These are phyloP conservation scores for Calonectria hongkongensis DNA, from an alignment of 2,329 filamentous ascomycete genomes.

Conservation along the genomic window DNA sequence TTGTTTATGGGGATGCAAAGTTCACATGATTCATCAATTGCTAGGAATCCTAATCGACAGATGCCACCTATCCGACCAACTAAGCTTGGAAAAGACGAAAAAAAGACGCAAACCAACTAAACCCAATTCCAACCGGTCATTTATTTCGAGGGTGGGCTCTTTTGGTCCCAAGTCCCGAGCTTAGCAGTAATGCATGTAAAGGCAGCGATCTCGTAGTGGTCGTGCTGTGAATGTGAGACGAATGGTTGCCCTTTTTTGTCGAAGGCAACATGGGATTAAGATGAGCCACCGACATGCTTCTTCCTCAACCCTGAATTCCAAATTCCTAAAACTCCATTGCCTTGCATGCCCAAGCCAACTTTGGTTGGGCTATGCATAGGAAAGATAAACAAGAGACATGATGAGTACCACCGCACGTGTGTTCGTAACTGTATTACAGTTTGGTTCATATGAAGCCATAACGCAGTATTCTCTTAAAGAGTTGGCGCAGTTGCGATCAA, in stretches of 20 bases:
- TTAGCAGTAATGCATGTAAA: conserved; percentile 11
- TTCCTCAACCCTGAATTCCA: conserved; percentile 31
- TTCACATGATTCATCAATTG: conserved; percentile 43
- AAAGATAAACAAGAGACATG: background rate
- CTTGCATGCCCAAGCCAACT: conserved; percentile 24
- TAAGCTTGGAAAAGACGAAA: conserved; percentile 24
- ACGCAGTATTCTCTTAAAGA: conserved; percentile 29
- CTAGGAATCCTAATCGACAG: conserved; percentile 41
- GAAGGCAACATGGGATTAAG: conserved; percentile 12
- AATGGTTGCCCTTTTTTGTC: conserved; percentile 12
- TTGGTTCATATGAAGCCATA: background rate
- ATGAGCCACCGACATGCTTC: background rate
- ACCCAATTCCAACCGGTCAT: conserved; percentile 17
- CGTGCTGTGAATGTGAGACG: background rate
- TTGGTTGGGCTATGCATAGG: background rate
- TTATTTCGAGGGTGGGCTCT: background rate
- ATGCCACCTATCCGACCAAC: conserved; percentile 24
- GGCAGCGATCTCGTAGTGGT: background rate
- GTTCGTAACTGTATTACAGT: too few species aligned
- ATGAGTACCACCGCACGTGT: background rate
- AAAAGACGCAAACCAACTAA: conserved; percentile 7
- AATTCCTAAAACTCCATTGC: conserved; percentile 48
- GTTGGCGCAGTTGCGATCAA: conserved; percentile 62
- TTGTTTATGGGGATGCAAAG: background rate
- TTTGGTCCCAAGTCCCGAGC: background rate